Conservation (phyloP, 2,329 filamentous ascomycete species). For the Phyllosticta paracitricarpa region DNA sequence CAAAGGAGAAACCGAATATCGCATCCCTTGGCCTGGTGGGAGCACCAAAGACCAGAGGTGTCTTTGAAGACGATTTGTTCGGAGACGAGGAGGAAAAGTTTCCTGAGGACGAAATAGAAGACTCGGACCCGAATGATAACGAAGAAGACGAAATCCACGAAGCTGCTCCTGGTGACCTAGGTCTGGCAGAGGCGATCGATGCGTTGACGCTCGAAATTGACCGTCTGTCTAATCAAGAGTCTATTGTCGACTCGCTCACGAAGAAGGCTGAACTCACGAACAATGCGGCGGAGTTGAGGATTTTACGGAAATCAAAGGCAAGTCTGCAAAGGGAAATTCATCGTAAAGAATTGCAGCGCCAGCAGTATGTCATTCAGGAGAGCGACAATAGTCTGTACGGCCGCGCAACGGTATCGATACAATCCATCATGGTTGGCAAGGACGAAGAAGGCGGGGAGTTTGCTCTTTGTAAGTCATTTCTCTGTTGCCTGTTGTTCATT, state of each 20-base stretch:
- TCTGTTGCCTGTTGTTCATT: neutral
- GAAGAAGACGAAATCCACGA: slow-evolving; percentile 79
- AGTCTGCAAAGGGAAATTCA: slow-evolving; percentile 88
- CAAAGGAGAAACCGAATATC: slow-evolving; percentile 67
- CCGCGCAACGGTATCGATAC: slow-evolving; percentile 79
- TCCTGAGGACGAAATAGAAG: slow-evolving; percentile 75
- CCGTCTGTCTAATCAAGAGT: slow-evolving; percentile 75
- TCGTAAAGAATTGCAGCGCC: slow-evolving; percentile 87
- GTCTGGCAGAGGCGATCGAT: slow-evolving; percentile 84
- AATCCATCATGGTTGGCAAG: slow-evolving; percentile 81
- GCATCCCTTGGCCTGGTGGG: slow-evolving; percentile 87
- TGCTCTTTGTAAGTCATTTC: slow-evolving; percentile 55
- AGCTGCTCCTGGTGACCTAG: slow-evolving; percentile 88
- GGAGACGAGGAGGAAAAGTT: slow-evolving; percentile 71
- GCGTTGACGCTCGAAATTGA: slow-evolving; percentile 85
- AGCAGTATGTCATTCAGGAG: slow-evolving; percentile 95
- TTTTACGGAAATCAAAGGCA: slow-evolving; percentile 84
- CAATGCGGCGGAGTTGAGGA: slow-evolving; percentile 85
- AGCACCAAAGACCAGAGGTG: slow-evolving; percentile 74
- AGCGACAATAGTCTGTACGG: slow-evolving; percentile 96
- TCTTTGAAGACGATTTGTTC: slow-evolving; percentile 90
- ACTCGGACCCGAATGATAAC: slow-evolving; percentile 50
- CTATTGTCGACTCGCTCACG: slow-evolving; percentile 81
- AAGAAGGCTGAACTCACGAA: slow-evolving; percentile 95
- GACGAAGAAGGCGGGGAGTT: slow-evolving; percentile 92